Conservation (phyloP, 2,329 filamentous ascomycete genomes). For the Lanzia echinophila region DNA sequence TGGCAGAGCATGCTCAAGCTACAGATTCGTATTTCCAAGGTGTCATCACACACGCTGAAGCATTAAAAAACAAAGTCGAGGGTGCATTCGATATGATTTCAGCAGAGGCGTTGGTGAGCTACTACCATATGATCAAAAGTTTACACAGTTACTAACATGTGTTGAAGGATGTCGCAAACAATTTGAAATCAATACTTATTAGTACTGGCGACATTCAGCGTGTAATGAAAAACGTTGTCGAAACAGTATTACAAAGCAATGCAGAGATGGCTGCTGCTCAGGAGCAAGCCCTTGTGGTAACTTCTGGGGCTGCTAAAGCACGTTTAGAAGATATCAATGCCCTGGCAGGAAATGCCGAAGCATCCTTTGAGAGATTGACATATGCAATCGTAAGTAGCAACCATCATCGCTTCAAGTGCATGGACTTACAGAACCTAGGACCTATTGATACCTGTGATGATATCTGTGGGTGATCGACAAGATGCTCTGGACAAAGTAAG, state of each 20-base stretch:
- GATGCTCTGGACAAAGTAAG: conserved; percentile 21
- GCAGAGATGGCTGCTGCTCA: conserved; percentile 26
- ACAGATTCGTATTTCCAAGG: conserved; percentile 23
- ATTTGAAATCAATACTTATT: conserved; percentile 3
- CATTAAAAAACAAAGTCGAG: conserved; percentile 19
- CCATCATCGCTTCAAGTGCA: background rate
- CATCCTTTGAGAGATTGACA: conserved; percentile 14
- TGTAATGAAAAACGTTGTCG: conserved; percentile 13
- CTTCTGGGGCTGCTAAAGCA: conserved; percentile 17
- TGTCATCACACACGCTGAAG: conserved; percentile 17
- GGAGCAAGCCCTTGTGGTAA: conserved; percentile 21
- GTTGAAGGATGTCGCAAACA: conserved; percentile 1
- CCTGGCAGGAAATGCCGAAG: conserved; percentile 19
- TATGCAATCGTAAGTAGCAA: conserved; percentile 17
- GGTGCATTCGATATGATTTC: conserved; percentile 21
- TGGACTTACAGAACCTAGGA: conserved; percentile 11
- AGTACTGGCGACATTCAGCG: conserved; percentile 16
- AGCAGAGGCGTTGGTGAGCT: conserved; percentile 11
- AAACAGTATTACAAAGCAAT: conserved; percentile 17
- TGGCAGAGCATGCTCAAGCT: conserved; percentile 16
- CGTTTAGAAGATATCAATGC: conserved; percentile 19
- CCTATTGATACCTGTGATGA: conserved; percentile 17
- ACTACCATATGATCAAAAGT: no score
- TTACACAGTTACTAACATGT: background rate
- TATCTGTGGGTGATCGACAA: conserved; percentile 19